phyloP scores from a whole-genome alignment of 2,329 filamentous ascomycete genomes.

The Aphanocladium album region DNA sequence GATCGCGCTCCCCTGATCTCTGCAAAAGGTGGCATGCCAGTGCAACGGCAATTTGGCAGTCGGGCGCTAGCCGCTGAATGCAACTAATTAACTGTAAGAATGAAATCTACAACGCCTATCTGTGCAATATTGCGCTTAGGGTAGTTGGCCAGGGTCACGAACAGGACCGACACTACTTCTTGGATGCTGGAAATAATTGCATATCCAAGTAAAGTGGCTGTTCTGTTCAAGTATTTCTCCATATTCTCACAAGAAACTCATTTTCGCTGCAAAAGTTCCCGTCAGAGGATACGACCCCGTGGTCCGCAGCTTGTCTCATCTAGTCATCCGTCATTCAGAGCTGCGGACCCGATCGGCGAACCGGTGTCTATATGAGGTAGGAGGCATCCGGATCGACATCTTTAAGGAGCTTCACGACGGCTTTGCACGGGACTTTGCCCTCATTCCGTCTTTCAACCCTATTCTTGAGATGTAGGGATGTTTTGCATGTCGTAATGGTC shows the following conservation, averaged over 20 bases:
- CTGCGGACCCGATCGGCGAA: background rate
- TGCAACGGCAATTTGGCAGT: too few species aligned
- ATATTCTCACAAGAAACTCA: background rate
- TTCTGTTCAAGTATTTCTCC: background rate
- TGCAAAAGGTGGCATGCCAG: too few species aligned
- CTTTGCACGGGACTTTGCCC: background rate
- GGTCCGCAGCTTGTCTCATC: background rate
- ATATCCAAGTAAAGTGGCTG: too few species aligned
- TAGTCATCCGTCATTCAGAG: background rate
- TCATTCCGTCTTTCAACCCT: background rate
- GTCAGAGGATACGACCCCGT: background rate
- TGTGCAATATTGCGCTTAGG: too few species aligned
- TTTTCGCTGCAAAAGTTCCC: background rate
- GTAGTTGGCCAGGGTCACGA: too few species aligned
- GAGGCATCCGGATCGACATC: background rate
- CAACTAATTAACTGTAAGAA: too few species aligned
- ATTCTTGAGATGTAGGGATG: background rate
- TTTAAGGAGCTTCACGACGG: background rate
- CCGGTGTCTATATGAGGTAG: background rate
- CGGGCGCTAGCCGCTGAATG: too few species aligned
- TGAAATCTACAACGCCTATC: too few species aligned
- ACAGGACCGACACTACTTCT: background rate
- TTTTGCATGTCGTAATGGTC: background rate
- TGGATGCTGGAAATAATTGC: background rate
- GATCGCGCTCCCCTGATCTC: too few species aligned